Evolutionary conservation across 2,329 filamentous ascomycete genomes (phyloP).

Genomic region (Thermothelomyces thermophilus): DNA sequence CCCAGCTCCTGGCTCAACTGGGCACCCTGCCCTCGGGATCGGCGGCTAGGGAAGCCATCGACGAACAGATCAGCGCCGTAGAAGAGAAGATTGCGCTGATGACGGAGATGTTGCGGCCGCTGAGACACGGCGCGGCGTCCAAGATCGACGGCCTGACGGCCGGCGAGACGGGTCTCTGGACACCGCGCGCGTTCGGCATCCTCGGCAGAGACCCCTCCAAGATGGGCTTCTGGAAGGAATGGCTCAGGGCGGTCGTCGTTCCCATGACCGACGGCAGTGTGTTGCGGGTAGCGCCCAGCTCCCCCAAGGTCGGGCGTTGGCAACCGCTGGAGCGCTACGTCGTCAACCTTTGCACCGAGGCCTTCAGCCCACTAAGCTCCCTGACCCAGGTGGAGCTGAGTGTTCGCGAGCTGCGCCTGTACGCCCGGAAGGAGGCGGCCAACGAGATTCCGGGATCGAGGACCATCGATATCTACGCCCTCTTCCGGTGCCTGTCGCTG

Average conservation of each 20-base stretch:
- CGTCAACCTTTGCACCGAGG: slow-evolving; percentile 92
- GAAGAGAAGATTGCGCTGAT: slow-evolving; percentile 97
- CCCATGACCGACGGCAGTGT: slow-evolving; percentile 90
- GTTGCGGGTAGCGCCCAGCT: slow-evolving; percentile 76
- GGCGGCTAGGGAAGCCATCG: slow-evolving; percentile 70
- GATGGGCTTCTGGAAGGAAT: slow-evolving; percentile 96
- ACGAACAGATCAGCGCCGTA: slow-evolving; percentile 90
- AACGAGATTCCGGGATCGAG: slow-evolving; percentile 92
- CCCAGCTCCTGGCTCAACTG: slow-evolving; percentile 75
- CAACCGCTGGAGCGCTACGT: slow-evolving; percentile 95
- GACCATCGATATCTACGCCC: slow-evolving; percentile 83
- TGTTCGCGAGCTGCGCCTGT: slow-evolving; percentile 82
- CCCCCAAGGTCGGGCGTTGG: slow-evolving; percentile 87
- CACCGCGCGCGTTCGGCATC: slow-evolving; percentile 86
- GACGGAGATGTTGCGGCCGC: slow-evolving; percentile 88
- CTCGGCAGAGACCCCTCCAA: slow-evolving; percentile 76
- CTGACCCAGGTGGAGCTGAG: slow-evolving; percentile 93
- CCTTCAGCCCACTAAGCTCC: slow-evolving; percentile 83
- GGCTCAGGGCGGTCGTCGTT: slow-evolving; percentile 87
- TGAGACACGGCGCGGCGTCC: slow-evolving; percentile 88
- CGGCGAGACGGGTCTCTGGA: slow-evolving; percentile 93
- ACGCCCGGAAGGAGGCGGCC: slow-evolving; percentile 82
- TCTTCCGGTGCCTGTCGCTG: slow-evolving; percentile 84
- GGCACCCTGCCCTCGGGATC: slow-evolving; percentile 77
- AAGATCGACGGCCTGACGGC: slow-evolving; percentile 96